phyloP scores from a whole-genome alignment of 1,139 yeast genomes.

The Hyphopichia pseudoburtonii region DNA sequence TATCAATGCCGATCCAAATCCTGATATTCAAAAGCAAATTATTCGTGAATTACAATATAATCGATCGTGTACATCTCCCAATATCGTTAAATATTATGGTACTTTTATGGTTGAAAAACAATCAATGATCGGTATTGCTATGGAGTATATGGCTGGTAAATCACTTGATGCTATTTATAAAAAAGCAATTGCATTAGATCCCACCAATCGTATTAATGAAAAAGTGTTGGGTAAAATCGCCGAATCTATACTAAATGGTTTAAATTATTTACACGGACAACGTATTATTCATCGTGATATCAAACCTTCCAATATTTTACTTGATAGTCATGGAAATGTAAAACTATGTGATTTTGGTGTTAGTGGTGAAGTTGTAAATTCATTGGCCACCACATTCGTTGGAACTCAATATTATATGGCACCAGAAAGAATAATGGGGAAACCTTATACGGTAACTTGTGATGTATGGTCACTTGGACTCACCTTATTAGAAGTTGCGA shows the following conservation, averaged over 20 bases:
- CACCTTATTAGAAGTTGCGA: slow-evolving; percentile 88
- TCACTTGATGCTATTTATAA: slow-evolving; percentile 91
- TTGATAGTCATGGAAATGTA: slow-evolving; percentile 75
- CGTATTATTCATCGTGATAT: slow-evolving; percentile 90
- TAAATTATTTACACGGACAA: slow-evolving; percentile 83
- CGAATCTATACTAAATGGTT: slow-evolving; percentile 76
- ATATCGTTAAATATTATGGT: slow-evolving; percentile 89
- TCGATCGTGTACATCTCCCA: slow-evolving; percentile 75
- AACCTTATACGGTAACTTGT: slow-evolving; percentile 89
- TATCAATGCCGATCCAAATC: slow-evolving; percentile 75
- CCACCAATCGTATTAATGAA: slow-evolving; percentile 89
- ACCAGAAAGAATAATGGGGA: slow-evolving; percentile 94
- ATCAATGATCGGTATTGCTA: slow-evolving; percentile 81
- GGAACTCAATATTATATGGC: slow-evolving; percentile 99
- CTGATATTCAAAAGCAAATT: slow-evolving; percentile 81
- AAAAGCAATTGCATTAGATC: slow-evolving; percentile 50
- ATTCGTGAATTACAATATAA: slow-evolving; percentile 88
- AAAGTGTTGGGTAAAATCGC: slow-evolving; percentile 89
- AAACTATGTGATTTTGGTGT: slow-evolving; percentile 98
- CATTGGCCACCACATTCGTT: slow-evolving; percentile 92
- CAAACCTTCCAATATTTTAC: slow-evolving; percentile 86
- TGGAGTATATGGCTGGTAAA: slow-evolving; percentile 96
- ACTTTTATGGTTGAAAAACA: slow-evolving; percentile 77
- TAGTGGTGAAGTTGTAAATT: slow-evolving; percentile 93
- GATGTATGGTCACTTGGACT: slow-evolving; percentile 97